These are phyloP conservation scores for Nakazawaea siamensis DNA, from an alignment of 805 yeast species.

Conservation along the genomic window DNA sequence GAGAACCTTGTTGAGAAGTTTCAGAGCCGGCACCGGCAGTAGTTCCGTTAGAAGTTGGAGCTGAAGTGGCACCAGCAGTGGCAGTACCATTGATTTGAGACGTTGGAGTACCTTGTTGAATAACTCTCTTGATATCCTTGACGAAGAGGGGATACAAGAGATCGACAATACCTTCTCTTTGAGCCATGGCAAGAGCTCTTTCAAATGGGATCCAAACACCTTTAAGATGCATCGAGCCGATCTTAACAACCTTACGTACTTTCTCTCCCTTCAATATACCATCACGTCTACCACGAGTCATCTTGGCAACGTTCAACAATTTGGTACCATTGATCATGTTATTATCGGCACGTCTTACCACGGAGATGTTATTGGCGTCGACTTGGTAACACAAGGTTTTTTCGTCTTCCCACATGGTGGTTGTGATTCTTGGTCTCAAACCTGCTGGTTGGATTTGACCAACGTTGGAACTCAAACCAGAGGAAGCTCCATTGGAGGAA, in stretches of 20 bases:
- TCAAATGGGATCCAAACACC: constrained; percentile 77
- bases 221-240: constrained; percentile 68
- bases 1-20: constrained; percentile 12
- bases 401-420: constrained; percentile 74
- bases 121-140: constrained; percentile 49
- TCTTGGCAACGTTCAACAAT: constrained; percentile 58
- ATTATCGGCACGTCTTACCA: constrained; percentile 62
- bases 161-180: constrained; percentile 57
- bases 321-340: constrained; percentile 70
- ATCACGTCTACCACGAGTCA: constrained; percentile 68
- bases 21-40: constrained; percentile 5
- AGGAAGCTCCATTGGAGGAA: background rate
- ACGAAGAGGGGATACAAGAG: constrained; percentile 51
- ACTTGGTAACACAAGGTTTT: constrained; percentile 66
- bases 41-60: constrained; percentile 3
- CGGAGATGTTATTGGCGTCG: constrained; percentile 59
- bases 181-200: constrained; percentile 61
- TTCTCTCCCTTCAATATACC: constrained; percentile 63
- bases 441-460: constrained; percentile 33
- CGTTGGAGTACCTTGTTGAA: constrained; percentile 29
- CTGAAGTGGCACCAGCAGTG: constrained; percentile 6
- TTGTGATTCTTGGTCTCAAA: constrained; percentile 54
- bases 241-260: constrained; percentile 60
- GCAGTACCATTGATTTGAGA: constrained; percentile 8
- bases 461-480: constrained; percentile 11